Base-by-base conservation (phyloP, 2,329 filamentous ascomycete genomes). In the Boeremia lycopersici region DNA sequence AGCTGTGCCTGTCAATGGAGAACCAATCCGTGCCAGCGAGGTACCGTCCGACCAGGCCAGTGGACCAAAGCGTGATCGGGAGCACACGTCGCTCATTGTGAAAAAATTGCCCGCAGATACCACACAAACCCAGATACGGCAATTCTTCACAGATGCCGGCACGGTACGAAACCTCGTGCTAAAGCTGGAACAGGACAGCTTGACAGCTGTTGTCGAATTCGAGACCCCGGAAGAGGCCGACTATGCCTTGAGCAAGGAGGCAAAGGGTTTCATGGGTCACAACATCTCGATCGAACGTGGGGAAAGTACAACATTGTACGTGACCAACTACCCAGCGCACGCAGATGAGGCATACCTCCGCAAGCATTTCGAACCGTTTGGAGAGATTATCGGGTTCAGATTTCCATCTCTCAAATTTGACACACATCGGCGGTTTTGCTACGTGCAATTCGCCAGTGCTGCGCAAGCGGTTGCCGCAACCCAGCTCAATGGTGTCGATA, bases 341-440 rank as follows among this genome's bases (percentile, higher is more conserved):
- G 88, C 89, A 9, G 89, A 93, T 67, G 89, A 93, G 63, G 74
- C 78, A 2, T 90, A 85, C 65, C 82, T 95, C 19, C 84, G 84
- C 35, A 74, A 84, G 31, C 76, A 93, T 3, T 93, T 93, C 51
- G 53, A 51, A 39, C 72, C 80, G 53, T 93, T 88, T 67, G 95
- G 95, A 38, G 86, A 93, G 38, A 87, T 99, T 50, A 81, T 96
- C 50, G 90, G 88, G 67, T 83, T 98, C 47, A 88, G 95, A 19
- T 95, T 95, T 77, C 95, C 95, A 2, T 96, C 91, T 52, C 84
- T 99, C 46, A 96, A 96, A 72, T 92, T 84, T 74, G 93, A 97
- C 68, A 88, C 89, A 1, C 88, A 90, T 64, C 90, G 95, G 29
- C 89, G 95, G 23, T 99, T 99, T 78, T 97, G 93, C 78, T 99